Percentiles rank a stretch among this genome's conserved stretches.
These are phyloP conservation scores for Medicago arabica DNA, from an alignment of 306 rosid species.

Conservation along the genomic window DNA sequence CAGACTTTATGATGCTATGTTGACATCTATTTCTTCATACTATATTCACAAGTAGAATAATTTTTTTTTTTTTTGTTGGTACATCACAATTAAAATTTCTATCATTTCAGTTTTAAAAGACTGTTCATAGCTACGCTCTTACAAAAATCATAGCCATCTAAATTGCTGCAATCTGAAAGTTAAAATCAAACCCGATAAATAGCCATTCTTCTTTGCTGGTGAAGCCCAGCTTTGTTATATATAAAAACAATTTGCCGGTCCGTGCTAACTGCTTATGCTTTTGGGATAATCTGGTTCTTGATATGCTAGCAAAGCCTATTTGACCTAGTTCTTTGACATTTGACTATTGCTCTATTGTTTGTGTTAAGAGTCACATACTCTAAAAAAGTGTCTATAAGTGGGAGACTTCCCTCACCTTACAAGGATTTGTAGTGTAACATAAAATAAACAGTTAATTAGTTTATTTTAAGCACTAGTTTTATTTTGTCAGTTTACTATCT, in stretches of 20 bases:
- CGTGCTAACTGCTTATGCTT: slow-evolving; percentile 13
- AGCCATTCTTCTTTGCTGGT: slow-evolving; percentile 14
- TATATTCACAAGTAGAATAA: slow-evolving; percentile 28
- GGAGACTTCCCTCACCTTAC: neutral
- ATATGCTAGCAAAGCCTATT: slow-evolving; percentile 17
- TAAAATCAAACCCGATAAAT: slow-evolving; percentile 32
- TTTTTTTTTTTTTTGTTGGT: neutral
- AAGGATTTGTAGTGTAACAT: neutral
- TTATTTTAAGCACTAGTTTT: too few species aligned
- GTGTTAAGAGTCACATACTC: neutral
- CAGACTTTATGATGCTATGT: slow-evolving; percentile 37
- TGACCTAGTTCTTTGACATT: slow-evolving; percentile 14
- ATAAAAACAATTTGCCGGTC: neutral
- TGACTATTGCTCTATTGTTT: slow-evolving; percentile 11
- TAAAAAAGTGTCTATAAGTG: neutral
- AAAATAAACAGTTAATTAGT: too few species aligned
- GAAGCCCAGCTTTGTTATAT: slow-evolving; percentile 7
- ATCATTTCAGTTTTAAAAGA: slow-evolving; percentile 19
- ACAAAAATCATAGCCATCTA: slow-evolving; percentile 7
- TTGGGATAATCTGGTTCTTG: slow-evolving; percentile 30
- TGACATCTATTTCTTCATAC: slow-evolving; percentile 28
- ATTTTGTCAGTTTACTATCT: too few species aligned
- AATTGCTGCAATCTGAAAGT: slow-evolving; percentile 32
- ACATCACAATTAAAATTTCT: slow-evolving; percentile 24
- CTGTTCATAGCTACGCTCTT: slow-evolving; percentile 16